A percentile compares a stretch with the other conserved stretches of the same genome.
phyloP scores from a whole-genome alignment of 2,329 filamentous ascomycete species.

The Botrytis fragariae region DNA sequence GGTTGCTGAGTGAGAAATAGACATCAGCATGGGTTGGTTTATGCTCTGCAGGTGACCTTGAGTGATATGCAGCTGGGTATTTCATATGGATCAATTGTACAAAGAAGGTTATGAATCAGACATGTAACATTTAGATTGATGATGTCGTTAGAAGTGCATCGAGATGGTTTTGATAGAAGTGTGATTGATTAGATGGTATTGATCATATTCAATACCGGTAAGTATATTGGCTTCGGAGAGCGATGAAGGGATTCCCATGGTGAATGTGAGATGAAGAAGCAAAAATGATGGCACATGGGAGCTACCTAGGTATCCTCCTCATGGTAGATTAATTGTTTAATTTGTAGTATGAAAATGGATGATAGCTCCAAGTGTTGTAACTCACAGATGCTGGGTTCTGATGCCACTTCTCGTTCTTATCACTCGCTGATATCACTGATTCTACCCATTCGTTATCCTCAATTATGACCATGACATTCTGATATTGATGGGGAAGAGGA shows the following conservation, averaged over 20 bases:
- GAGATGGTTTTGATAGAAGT: background rate
- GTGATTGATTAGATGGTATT: background rate
- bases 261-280: background rate
- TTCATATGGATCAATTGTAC: background rate
- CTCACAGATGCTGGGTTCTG: background rate
- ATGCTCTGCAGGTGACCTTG: slow-evolving; percentile 8
- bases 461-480: slow-evolving; percentile 8
- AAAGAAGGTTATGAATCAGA: slow-evolving; percentile 1
- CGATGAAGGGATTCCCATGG: background rate
- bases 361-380: background rate
- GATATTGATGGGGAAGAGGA: slow-evolving; percentile 7
- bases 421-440: background rate
- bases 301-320: no score
- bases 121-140: slow-evolving; percentile 1
- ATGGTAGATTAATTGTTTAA: no score
- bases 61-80: slow-evolving; percentile 1
- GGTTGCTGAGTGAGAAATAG: slow-evolving; percentile 18
- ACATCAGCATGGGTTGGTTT: slow-evolving; percentile 8
- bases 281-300: background rate
- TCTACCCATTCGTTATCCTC: background rate
- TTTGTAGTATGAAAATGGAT: background rate
- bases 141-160: background rate
- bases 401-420: background rate
- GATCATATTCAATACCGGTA: background rate
- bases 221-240: background rate